Percentiles rank a stretch among this genome's conserved stretches.
Evolutionary conservation across 2,329 filamentous ascomycete species (phyloP).

Genomic region (Plectosphaerella cucumerina): DNA sequence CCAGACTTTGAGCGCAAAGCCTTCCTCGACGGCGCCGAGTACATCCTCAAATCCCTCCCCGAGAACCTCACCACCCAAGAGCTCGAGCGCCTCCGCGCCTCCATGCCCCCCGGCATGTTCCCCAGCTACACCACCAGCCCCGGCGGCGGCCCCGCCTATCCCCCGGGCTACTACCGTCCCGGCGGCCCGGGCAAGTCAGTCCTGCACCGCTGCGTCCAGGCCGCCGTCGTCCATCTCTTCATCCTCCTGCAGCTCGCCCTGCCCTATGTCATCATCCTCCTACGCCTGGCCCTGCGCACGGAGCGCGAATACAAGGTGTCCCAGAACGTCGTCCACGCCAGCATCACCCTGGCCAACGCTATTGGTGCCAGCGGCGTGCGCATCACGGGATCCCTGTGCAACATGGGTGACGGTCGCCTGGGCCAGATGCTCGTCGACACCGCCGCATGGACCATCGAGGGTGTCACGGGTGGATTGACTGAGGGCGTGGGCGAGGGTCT

Average conservation of each 20-base stretch:
- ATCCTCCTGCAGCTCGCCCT: constrained; percentile 56
- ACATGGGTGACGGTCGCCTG: constrained; percentile 61
- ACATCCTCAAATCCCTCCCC: constrained; percentile 61
- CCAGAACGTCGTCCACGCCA: constrained; percentile 48
- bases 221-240: constrained; percentile 53
- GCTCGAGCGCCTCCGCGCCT: constrained; percentile 38
- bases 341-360: constrained; percentile 47
- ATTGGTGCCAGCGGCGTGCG: constrained; percentile 47
- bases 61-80: constrained; percentile 52
- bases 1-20: constrained; percentile 47
- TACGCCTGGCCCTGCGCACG: constrained; percentile 52
- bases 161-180: constrained; percentile 12
- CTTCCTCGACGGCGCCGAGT: constrained; percentile 60
- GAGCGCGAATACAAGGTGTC: constrained; percentile 65
- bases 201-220: constrained; percentile 55
- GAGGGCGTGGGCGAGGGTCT: constrained; percentile 51
- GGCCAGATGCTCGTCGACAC: constrained; percentile 53
- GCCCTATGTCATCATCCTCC: constrained; percentile 54
- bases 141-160: constrained; percentile 16
- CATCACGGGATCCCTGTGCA: constrained; percentile 50
- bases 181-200: constrained; percentile 34
- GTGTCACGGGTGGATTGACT: constrained; percentile 62
- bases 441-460: constrained; percentile 58
- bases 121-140: constrained; percentile 15
- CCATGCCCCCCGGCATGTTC: constrained; percentile 7